These are phyloP conservation scores for Litchi chinensis DNA, from an alignment of 345 rosid species.

Conservation along the genomic window DNA sequence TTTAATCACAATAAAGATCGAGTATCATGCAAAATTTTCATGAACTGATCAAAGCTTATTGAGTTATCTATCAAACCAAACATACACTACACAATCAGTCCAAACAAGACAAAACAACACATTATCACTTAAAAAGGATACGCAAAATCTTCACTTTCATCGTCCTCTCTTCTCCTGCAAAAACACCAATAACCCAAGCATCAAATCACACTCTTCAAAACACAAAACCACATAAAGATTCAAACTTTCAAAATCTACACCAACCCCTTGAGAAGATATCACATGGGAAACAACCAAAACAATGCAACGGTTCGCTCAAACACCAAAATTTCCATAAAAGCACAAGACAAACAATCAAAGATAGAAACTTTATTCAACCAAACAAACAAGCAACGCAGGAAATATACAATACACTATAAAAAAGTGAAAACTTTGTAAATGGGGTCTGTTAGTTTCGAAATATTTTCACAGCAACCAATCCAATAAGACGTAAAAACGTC, in stretches of 20 bases:
- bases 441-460: no score
- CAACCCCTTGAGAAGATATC: not conserved
- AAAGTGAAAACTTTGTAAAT: no score
- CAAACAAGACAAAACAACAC: no score
- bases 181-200: not conserved
- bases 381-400: not conserved
- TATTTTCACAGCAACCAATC: not conserved
- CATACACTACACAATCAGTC: no score
- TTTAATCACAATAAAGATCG: not conserved
- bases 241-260: no score
- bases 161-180: slow-evolving; percentile 31
- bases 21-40: no score
- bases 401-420: not conserved
- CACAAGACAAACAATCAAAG: not conserved
- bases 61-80: not conserved
- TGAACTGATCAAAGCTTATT: slow-evolving; percentile 1
- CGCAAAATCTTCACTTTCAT: slow-evolving; percentile 72
- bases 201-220: not conserved
- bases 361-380: not conserved
- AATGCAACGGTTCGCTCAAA: not conserved
- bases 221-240: not conserved
- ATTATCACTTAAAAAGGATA: slow-evolving; percentile 38
- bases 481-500: no score
- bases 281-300: not conserved
- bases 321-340: not conserved